Conservation (phyloP, 306 rosid genomes). For the Echinosophora koreensis region DNA sequence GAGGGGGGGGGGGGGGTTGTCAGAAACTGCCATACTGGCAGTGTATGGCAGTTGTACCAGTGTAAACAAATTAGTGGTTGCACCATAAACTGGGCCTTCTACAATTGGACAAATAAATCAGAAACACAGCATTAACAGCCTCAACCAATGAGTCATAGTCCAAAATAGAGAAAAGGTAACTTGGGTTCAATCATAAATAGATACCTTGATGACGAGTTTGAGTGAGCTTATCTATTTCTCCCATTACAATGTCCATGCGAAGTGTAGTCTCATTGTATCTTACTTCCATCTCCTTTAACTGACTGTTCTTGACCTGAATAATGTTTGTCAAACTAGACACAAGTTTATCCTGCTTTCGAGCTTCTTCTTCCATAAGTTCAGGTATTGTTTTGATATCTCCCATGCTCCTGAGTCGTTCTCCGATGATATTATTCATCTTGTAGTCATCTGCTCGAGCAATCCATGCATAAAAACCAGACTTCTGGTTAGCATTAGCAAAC, state of each 20-base stretch:
- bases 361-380: conserved; percentile 85
- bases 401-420: conserved; percentile 79
- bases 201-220: conserved; percentile 81
- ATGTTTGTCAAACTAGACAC: conserved; percentile 71
- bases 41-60: conserved; percentile 12
- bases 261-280: conserved; percentile 70
- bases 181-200: conserved; percentile 20
- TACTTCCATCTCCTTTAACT: conserved; percentile 71
- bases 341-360: conserved; percentile 71
- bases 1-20: not conserved
- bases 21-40: conserved; percentile 33
- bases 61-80: conserved; percentile 35
- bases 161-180: conserved; percentile 22
- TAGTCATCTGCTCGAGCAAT: conserved; percentile 90
- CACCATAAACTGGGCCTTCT: conserved; percentile 8
- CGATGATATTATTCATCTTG: conserved; percentile 60
- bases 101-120: conserved; percentile 39
- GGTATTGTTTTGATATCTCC: conserved; percentile 78
- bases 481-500: conserved; percentile 54
- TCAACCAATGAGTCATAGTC: conserved; percentile 7
- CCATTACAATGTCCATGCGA: conserved; percentile 57
- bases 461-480: conserved; percentile 91
- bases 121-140: conserved; percentile 33
- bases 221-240: conserved; percentile 73
- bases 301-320: conserved; percentile 70